Evolutionary conservation across 805 yeast genomes (phyloP).

Genomic region (Spencermartinsiella europaea): DNA sequence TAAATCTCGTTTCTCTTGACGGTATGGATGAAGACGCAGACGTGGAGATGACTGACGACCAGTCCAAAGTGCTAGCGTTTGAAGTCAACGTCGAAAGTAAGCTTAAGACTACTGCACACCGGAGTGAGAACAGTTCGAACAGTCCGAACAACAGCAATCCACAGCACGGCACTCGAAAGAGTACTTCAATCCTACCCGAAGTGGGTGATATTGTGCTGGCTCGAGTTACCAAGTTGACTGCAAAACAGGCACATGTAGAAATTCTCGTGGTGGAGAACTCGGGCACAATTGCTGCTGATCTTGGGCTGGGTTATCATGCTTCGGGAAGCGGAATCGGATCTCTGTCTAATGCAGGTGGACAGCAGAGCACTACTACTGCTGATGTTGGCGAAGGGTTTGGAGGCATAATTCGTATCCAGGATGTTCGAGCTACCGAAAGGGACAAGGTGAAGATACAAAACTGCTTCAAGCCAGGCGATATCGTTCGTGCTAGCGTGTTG

Average conservation of each 20-base stretch:
- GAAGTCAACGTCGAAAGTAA: constrained; percentile 25
- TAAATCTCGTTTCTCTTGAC: constrained; percentile 26
- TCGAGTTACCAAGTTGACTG: constrained; percentile 59
- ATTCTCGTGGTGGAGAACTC: constrained; percentile 63
- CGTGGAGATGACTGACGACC: constrained; percentile 23
- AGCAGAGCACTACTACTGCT: constrained; percentile 19
- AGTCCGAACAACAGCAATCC: constrained; percentile 14
- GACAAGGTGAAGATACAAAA: constrained; percentile 77
- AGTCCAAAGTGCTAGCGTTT: constrained; percentile 16
- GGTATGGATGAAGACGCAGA: constrained; percentile 12
- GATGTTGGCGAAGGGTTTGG: constrained; percentile 86
- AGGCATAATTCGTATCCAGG: constrained; percentile 81
- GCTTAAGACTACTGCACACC: constrained; percentile 21
- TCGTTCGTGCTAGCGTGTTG: constrained; percentile 72
- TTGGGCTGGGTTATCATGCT: constrained; percentile 62
- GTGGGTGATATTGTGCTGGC: constrained; percentile 83
- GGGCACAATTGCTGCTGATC: constrained; percentile 51
- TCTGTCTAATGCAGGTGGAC: constrained; percentile 24
- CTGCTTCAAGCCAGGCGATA: constrained; percentile 86
- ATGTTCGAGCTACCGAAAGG: constrained; percentile 84
- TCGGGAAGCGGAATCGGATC: constrained; percentile 28
- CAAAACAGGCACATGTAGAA: constrained; percentile 72
- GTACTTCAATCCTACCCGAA: constrained; percentile 49
- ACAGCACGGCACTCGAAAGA: constrained; percentile 7
- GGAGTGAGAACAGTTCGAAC: constrained; percentile 11